These are phyloP conservation scores for Penicillium simplicissimum DNA, from an alignment of 495 filamentous ascomycete species.

Conservation along the genomic window DNA sequence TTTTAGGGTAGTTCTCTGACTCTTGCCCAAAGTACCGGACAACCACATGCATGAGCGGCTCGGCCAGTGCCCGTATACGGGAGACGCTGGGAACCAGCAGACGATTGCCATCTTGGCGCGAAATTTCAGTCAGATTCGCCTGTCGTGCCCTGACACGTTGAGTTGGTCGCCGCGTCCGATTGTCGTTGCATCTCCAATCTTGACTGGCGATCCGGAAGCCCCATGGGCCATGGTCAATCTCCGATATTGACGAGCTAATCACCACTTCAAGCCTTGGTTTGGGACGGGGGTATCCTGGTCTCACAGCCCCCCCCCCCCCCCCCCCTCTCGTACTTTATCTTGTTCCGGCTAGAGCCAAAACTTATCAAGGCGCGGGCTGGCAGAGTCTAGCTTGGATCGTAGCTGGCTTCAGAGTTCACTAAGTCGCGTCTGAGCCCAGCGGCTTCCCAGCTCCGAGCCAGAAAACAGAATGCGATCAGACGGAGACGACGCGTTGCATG, in stretches of 20 bases:
- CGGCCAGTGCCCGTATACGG: conserved; percentile 17
- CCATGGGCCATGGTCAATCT: not conserved
- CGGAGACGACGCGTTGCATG: not conserved
- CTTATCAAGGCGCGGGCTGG: not conserved
- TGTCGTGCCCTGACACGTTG: conserved; percentile 9
- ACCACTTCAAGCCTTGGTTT: not conserved
- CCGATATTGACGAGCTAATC: conserved; percentile 1
- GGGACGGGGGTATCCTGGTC: not conserved
- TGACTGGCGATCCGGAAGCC: conserved; percentile 23
- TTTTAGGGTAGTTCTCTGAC: not conserved
- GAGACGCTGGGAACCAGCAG: conserved; percentile 6
- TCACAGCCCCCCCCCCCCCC: not conserved
- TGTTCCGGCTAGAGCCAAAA: conserved; percentile 1
- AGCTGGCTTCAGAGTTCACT: conserved; percentile 8
- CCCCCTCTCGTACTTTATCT: not conserved
- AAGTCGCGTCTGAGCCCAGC: conserved; percentile 6
- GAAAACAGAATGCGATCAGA: conserved; percentile 6
- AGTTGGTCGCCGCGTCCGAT: not conserved
- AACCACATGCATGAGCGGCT: conserved; percentile 24
- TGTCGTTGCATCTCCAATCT: conserved; percentile 12
- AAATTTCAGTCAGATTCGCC: conserved; percentile 20
- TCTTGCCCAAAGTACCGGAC: not conserved
- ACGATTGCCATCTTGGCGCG: conserved; percentile 20
- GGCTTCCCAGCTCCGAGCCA: not conserved
- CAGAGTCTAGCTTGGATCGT: conserved; percentile 1